Evolutionary conservation across 2,329 filamentous ascomycete genomes (phyloP).

Genomic region (Fusarium sp.): DNA sequence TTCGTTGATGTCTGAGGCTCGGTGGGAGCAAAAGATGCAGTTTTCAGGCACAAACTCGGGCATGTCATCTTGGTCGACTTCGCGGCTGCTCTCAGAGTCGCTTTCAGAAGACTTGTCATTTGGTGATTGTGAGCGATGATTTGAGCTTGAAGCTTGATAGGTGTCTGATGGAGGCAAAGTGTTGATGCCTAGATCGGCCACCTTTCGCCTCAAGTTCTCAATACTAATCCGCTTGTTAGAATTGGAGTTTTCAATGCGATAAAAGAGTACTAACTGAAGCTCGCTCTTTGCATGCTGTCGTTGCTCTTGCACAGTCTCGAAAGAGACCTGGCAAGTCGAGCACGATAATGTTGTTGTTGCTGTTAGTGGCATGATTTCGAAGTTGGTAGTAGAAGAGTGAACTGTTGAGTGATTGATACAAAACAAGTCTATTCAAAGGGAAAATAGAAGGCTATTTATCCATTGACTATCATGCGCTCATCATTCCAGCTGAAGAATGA

Average conservation of each 20-base stretch:
- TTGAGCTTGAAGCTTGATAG: not conserved
- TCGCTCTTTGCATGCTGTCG: constrained; percentile 8
- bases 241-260: accelerated
- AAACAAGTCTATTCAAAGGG: not conserved
- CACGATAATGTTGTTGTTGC: not conserved
- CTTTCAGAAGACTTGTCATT: not conserved
- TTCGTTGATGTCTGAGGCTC: constrained; percentile 42
- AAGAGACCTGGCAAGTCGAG: not conserved
- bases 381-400: not conserved
- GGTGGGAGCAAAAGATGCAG: constrained; percentile 12
- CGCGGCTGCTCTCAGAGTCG: not conserved
- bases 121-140: not conserved
- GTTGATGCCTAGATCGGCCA: not conserved
- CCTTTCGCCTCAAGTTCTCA: not conserved
- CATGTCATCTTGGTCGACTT: not conserved
- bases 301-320: not conserved
- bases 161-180: not conserved
- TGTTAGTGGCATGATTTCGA: not conserved
- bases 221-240: not conserved
- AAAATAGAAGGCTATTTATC: not conserved
- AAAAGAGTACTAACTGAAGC: not conserved
- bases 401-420: not conserved
- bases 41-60: not conserved
- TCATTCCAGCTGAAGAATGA: not conserved
- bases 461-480: not conserved